phyloP scores from a whole-genome alignment of 2,329 filamentous ascomycete genomes.

The Fusarium sp. region DNA sequence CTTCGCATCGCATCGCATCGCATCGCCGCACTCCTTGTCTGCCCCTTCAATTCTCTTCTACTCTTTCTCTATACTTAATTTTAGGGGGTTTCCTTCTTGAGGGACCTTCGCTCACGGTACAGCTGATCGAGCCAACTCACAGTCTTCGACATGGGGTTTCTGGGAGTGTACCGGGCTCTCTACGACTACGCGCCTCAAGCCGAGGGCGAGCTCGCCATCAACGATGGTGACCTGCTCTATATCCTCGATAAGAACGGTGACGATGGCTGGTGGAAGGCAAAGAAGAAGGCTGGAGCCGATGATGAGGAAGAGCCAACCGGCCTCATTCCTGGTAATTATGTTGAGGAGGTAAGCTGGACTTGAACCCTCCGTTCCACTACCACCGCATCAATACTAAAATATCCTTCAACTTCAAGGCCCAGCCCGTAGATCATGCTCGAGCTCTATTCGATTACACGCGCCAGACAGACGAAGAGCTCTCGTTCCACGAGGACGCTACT shows the following conservation, averaged over 20 bases:
- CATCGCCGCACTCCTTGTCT: conserved; percentile 27
- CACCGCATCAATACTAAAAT: conserved; percentile 8
- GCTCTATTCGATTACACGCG: conserved; percentile 98
- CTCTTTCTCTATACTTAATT: conserved; percentile 16
- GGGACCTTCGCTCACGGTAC: conserved; percentile 39
- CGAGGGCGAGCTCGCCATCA: conserved; percentile 86
- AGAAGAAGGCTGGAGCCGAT: conserved; percentile 85
- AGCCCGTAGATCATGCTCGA: conserved; percentile 77
- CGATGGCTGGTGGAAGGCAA: conserved; percentile 94
- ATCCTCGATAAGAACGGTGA: conserved; percentile 84
- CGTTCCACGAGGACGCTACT: conserved; percentile 88
- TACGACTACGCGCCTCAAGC: conserved; percentile 94
- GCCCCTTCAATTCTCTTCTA: conserved; percentile 2
- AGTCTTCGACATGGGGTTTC: conserved; percentile 79
- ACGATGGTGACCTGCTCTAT: conserved; percentile 89
- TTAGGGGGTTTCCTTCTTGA: conserved; percentile 26
- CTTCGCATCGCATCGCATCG: conserved; percentile 42
- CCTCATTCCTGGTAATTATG: conserved; percentile 92
- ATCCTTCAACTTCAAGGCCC: conserved; percentile 59
- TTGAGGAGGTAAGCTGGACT: conserved; percentile 78
- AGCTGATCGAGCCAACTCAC: conserved; percentile 38
- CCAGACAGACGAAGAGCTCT: conserved; percentile 97
- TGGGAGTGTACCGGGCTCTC: conserved; percentile 89
- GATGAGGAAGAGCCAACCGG: conserved; percentile 94
- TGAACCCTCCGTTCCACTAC: neutral